Evolutionary conservation across 495 filamentous ascomycete genomes (phyloP), one percentile per base, ranked within the genome.

Genomic region (Parachaetomium inaequale): DNA sequence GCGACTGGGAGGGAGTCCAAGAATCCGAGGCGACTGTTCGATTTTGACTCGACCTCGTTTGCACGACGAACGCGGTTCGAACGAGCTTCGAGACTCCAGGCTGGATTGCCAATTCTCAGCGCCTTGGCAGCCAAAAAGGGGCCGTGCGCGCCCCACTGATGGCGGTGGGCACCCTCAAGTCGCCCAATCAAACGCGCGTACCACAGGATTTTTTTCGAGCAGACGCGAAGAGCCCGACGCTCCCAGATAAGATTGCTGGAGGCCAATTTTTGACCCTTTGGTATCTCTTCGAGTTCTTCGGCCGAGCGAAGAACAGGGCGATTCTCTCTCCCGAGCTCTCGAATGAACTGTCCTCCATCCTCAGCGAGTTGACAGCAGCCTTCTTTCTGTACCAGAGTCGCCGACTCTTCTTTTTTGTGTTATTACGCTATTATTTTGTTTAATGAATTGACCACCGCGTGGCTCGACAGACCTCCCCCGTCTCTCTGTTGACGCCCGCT

Each of bases 361-460:
- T 2, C 7, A 36, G 28, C 40, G 40, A 64, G 34, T 56, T 55
- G 56, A 52, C 52, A 43, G 51, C 25, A 36, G 57, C 58, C 17
- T 65, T 50, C 51, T 43, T 53, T 62, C 50, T 43, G 31, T 62
- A 38, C 11, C 7, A 42, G 32, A 49, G 31, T 19, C 51, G 25
- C 31, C 21, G 28, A 46, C 56, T 64, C 40, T 58, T 46, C 31
- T 64, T 63, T 62, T 29, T 59, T 55, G 26, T 63, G 43, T 55
- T 32, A 34, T 8, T 46, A 15, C 5, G 23, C 40, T 25, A 43
- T 31, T 67, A 63, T 64, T 45, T 50, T 53, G 46, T 65, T 62
- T 64, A 60, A 72, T 72, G 68, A 53, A 57, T 60, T 65, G 53
- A 60, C 11, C 19, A 38, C 50, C 51, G 12, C 25, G 23, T 19